phyloP scores from a whole-genome alignment of 139 green algal genomes.

The Pedinophyceae sp. region DNA sequence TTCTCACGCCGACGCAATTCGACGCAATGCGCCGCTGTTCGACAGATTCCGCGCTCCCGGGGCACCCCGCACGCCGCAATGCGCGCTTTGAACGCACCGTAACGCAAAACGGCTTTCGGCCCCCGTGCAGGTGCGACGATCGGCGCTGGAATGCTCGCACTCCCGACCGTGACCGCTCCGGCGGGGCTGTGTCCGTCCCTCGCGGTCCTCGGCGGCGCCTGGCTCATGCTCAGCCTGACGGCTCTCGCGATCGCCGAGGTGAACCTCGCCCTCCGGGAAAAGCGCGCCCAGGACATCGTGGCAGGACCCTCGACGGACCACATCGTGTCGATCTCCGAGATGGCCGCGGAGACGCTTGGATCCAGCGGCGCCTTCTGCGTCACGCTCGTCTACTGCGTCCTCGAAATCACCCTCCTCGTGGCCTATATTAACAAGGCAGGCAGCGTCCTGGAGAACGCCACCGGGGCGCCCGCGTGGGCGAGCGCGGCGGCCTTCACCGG shows the following conservation, averaged over 20 bases:
- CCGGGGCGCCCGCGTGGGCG: background rate
- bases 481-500: background rate
- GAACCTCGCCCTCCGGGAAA: slow-evolving; percentile 22
- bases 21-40: too few species aligned
- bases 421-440: slow-evolving; percentile 41
- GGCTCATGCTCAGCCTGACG: slow-evolving; percentile 32
- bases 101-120: too few species aligned
- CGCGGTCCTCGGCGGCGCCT: slow-evolving; percentile 16
- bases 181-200: slow-evolving; percentile 35
- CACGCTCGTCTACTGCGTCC: slow-evolving; percentile 31
- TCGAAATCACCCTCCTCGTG: slow-evolving; percentile 43
- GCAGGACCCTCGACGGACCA: slow-evolving; percentile 2
- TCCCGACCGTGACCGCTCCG: slow-evolving; percentile 22
- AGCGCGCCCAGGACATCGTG: slow-evolving; percentile 1
- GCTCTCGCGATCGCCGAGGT: slow-evolving; percentile 55
- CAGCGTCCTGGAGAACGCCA: slow-evolving; percentile 19
- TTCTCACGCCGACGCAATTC: too few species aligned
- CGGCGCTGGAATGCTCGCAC: slow-evolving; percentile 47
- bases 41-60: too few species aligned
- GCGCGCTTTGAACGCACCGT: too few species aligned
- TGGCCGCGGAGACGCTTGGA: slow-evolving; percentile 39
- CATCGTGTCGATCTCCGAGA: slow-evolving; percentile 33
- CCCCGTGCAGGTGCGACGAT: too few species aligned
- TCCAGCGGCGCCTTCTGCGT: slow-evolving; percentile 9
- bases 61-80: too few species aligned